Evolutionary conservation across 768 basidiomycete genomes (phyloP).

Genomic region (Lentinula lateritia): DNA sequence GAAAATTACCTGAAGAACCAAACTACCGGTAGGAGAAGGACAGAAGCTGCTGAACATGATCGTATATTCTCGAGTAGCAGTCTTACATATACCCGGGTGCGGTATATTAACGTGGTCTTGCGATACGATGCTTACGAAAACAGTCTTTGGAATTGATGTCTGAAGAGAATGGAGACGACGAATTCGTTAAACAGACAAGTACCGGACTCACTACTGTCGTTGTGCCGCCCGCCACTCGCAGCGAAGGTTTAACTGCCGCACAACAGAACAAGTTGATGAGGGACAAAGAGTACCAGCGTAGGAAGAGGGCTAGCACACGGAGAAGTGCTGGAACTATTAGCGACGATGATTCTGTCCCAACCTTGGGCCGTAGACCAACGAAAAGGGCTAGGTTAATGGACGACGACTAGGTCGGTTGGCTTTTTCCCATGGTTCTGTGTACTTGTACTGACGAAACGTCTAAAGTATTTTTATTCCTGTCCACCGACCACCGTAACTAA

Average conservation of each 20-base stretch:
- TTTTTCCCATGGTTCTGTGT: neutral
- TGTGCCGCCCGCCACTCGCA: slow-evolving; percentile 66
- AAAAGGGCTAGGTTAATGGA: slow-evolving; percentile 66
- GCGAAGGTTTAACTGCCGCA: slow-evolving; percentile 62
- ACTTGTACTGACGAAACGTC: neutral
- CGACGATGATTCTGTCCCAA: slow-evolving; percentile 60
- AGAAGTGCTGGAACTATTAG: slow-evolving; percentile 64
- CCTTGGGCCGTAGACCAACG: slow-evolving; percentile 52
- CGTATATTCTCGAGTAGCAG: slow-evolving; percentile 82
- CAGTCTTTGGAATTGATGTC: slow-evolving; percentile 74
- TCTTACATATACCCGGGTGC: slow-evolving; percentile 67
- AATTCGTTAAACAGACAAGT: slow-evolving; percentile 60
- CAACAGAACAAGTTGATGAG: slow-evolving; percentile 66
- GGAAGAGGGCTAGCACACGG: slow-evolving; percentile 58
- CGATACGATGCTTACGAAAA: slow-evolving; percentile 5
- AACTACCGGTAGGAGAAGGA: slow-evolving; percentile 58
- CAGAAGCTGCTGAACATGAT: slow-evolving; percentile 73
- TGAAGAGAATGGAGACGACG: slow-evolving; percentile 61
- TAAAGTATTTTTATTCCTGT: too few relatives aligned
- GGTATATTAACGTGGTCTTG: neutral
- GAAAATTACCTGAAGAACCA: slow-evolving; percentile 83
- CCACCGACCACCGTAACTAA: neutral
- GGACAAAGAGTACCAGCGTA: slow-evolving; percentile 79
- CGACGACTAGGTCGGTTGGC: slow-evolving; percentile 42
- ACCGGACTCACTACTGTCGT: slow-evolving; percentile 73